Percentiles rank a stretch among this genome's conserved stretches.
Evolutionary conservation across 106 monocot species (phyloP).

Genomic region (Phalaenopsis aphrodite): DNA sequence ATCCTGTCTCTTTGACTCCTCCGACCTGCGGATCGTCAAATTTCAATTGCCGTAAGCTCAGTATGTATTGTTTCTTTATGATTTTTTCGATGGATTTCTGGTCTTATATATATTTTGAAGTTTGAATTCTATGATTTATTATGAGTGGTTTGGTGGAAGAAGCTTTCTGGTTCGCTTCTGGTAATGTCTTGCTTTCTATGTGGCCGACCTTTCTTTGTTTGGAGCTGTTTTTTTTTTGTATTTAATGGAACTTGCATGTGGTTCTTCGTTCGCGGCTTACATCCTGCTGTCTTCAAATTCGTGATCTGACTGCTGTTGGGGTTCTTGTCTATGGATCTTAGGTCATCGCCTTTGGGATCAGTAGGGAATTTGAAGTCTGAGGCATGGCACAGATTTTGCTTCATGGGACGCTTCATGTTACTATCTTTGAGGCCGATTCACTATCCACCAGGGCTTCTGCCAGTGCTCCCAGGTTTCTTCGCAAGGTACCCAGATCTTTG

Average conservation of each 20-base stretch:
- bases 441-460: slow-evolving; percentile 21
- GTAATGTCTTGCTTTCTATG: not conserved
- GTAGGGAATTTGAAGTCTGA: not conserved
- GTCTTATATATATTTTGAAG: not conserved
- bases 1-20: no score
- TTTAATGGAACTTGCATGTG: not conserved
- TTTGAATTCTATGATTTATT: not conserved
- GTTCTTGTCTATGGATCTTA: not conserved
- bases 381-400: slow-evolving; percentile 58
- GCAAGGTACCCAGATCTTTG: slow-evolving; percentile 29
- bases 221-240: not conserved
- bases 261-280: not conserved
- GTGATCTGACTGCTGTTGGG: not conserved
- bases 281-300: not conserved
- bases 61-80: not conserved
- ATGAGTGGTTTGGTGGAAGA: not conserved
- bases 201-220: not conserved
- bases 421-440: slow-evolving; percentile 51
- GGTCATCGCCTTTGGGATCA: not conserved
- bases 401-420: slow-evolving; percentile 63
- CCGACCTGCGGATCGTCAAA: not conserved
- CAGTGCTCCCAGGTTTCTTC: slow-evolving; percentile 31
- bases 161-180: not conserved
- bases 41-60: not conserved
- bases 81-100: not conserved